Percentiles rank a stretch among this genome's conserved stretches.
These are phyloP conservation scores for Cicer yamashitae DNA, from an alignment of 306 rosid species.

Conservation along the genomic window DNA sequence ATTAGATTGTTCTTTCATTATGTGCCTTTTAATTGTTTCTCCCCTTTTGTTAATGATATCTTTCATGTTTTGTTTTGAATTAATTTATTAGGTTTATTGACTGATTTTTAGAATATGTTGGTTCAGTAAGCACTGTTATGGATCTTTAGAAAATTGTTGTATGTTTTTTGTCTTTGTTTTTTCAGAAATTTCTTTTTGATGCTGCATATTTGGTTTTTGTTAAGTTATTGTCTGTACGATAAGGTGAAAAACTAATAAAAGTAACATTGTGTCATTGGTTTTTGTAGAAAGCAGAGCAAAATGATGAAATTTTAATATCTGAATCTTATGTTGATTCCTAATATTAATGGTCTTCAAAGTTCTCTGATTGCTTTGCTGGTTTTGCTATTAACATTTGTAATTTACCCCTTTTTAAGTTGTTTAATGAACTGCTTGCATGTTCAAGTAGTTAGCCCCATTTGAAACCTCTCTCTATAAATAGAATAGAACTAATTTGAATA, in stretches of 20 bases:
- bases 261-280: neutral
- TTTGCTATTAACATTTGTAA: neutral
- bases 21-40: no score
- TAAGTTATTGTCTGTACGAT: neutral
- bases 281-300: slow-evolving; percentile 43
- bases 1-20: no score
- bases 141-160: neutral
- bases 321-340: slow-evolving; percentile 43
- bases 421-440: neutral
- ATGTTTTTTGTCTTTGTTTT: no score
- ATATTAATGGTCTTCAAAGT: slow-evolving; percentile 52
- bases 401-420: neutral
- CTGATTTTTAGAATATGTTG: neutral
- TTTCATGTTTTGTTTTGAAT: neutral
- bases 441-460: neutral
- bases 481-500: no score
- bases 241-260: neutral
- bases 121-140: neutral
- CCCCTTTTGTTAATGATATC: neutral
- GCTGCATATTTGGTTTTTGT: neutral
- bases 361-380: slow-evolving; percentile 53
- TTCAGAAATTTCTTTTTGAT: neutral
- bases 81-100: neutral
- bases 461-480: no score
- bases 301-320: slow-evolving; percentile 47